Evolutionary conservation across 2,329 filamentous ascomycete species (phyloP).

Genomic region (Fusarium newnesense): DNA sequence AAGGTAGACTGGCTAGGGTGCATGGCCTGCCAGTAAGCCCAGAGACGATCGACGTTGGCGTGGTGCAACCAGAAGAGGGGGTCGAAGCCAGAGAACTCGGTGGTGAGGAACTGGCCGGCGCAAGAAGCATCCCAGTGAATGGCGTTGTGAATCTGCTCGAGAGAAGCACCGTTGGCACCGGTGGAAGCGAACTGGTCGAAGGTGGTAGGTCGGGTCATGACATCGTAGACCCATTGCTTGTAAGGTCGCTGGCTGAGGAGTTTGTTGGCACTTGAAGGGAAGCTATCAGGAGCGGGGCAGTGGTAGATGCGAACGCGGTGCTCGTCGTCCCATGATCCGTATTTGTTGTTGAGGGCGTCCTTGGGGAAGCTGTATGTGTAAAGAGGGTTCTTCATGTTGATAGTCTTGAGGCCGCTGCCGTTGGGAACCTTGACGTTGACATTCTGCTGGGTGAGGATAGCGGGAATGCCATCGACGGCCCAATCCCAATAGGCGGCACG

Average conservation of each 20-base stretch:
- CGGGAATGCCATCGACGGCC: slow-evolving; percentile 58
- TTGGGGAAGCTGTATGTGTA: slow-evolving; percentile 61
- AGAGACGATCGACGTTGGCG: slow-evolving; percentile 72
- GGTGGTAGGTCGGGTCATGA: slow-evolving; percentile 50
- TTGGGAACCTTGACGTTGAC: slow-evolving; percentile 55
- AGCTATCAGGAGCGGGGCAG: slow-evolving; percentile 51
- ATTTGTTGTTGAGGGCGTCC: slow-evolving; percentile 51
- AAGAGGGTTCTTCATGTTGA: slow-evolving; percentile 62
- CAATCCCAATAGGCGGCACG: slow-evolving; percentile 67
- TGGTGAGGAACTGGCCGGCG: slow-evolving; percentile 53
- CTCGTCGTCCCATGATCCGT: slow-evolving; percentile 48
- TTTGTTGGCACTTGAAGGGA: slow-evolving; percentile 53
- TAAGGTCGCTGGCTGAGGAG: slow-evolving; percentile 49
- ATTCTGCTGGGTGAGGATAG: slow-evolving; percentile 48
- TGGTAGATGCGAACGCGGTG: slow-evolving; percentile 53
- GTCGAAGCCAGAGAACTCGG: slow-evolving; percentile 57
- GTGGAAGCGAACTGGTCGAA: slow-evolving; percentile 51
- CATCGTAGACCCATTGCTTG: slow-evolving; percentile 55
- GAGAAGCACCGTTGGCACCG: slow-evolving; percentile 50
- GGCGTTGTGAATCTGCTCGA: slow-evolving; percentile 57
- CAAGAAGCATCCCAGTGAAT: slow-evolving; percentile 56
- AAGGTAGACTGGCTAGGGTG: slow-evolving; percentile 50
- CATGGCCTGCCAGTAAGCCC: slow-evolving; percentile 64
- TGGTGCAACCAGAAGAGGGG: slow-evolving; percentile 62
- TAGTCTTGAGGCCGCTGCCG: slow-evolving; percentile 43